Conservation (phyloP, 1,284 basidiomycete genomes). For the Microbotryum violaceum region DNA sequence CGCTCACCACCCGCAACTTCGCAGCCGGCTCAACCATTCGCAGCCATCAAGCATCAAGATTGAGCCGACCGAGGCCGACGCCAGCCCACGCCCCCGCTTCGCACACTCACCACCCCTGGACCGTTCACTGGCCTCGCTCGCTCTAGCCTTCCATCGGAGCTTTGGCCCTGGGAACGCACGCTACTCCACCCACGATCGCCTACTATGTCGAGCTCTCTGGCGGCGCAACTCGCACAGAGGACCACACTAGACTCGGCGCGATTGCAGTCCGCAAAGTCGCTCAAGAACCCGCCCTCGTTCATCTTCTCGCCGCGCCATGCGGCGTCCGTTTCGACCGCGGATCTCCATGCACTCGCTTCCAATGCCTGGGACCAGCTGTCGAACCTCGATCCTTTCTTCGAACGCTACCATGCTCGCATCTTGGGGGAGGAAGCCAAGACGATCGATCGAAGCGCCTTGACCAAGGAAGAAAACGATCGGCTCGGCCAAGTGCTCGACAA, state of each 20-base stretch:
- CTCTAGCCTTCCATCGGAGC: no score
- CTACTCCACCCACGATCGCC: not conserved
- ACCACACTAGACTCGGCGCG: conserved; percentile 74
- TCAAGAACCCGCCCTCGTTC: conserved; percentile 60
- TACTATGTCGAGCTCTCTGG: conserved; percentile 66
- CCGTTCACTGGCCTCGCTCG: no score
- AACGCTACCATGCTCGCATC: conserved; percentile 55
- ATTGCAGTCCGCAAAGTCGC: conserved; percentile 57
- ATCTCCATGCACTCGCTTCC: conserved; percentile 71
- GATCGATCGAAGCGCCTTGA: conserved; percentile 73
- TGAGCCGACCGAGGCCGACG: no score
- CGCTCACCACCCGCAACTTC: no score
- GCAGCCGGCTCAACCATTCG: no score
- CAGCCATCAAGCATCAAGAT: no score
- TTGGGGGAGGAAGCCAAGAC: conserved; percentile 73
- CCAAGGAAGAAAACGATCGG: conserved; percentile 55
- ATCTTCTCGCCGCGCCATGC: conserved; percentile 78
- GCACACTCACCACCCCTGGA: no score
- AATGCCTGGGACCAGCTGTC: conserved; percentile 68
- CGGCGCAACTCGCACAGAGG: conserved; percentile 69
- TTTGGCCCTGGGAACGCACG: no score
- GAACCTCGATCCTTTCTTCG: conserved; percentile 52
- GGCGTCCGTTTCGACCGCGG: conserved; percentile 72
- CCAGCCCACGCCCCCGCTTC: no score
- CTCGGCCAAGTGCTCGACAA: conserved; percentile 56